Evolutionary conservation across 2,329 filamentous ascomycete species (phyloP).

Genomic region (Ilyonectria robusta): DNA sequence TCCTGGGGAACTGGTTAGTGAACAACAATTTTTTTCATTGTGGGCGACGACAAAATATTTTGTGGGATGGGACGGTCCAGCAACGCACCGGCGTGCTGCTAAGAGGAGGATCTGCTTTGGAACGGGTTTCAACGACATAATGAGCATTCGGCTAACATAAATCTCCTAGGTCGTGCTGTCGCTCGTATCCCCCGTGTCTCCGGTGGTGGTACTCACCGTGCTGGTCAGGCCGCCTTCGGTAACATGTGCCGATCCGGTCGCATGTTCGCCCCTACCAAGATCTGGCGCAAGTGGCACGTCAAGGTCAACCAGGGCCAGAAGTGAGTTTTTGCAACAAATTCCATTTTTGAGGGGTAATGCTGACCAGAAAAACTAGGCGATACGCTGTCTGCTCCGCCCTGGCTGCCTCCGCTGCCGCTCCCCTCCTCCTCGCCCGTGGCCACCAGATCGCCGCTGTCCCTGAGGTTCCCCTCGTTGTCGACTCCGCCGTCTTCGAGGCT

Average conservation of each 20-base stretch:
- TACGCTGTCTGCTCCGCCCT: slow-evolving; percentile 98
- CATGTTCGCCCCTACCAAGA: slow-evolving; percentile 99
- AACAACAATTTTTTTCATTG: slow-evolving; percentile 34
- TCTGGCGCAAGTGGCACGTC: slow-evolving; percentile 99
- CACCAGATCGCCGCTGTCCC: slow-evolving; percentile 94
- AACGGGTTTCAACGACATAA: slow-evolving; percentile 8
- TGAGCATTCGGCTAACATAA: slow-evolving; percentile 43
- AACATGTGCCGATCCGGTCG: slow-evolving; percentile 99
- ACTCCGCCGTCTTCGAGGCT: slow-evolving; percentile 88
- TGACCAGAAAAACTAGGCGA: slow-evolving; percentile 71
- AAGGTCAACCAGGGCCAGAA: slow-evolving; percentile 99
- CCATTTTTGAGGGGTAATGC: slow-evolving; percentile 9
- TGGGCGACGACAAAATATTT: slow-evolving; percentile 33
- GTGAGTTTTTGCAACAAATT: slow-evolving; percentile 64
- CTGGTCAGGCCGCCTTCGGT: slow-evolving; percentile 99
- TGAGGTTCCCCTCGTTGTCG: slow-evolving; percentile 97
- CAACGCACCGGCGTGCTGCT: not conserved
- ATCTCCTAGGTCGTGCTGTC: slow-evolving; percentile 87
- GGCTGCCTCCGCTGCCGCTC: slow-evolving; percentile 94
- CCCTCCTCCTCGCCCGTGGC: slow-evolving; percentile 95
- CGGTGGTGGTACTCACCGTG: slow-evolving; percentile 99
- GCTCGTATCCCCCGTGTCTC: slow-evolving; percentile 99
- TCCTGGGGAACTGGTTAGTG: slow-evolving; percentile 98
- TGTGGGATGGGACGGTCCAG: slow-evolving; percentile 29
- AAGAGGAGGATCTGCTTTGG: slow-evolving; percentile 2